Evolutionary conservation across 805 yeast genomes (phyloP).

Genomic region (Candida patagonica): DNA sequence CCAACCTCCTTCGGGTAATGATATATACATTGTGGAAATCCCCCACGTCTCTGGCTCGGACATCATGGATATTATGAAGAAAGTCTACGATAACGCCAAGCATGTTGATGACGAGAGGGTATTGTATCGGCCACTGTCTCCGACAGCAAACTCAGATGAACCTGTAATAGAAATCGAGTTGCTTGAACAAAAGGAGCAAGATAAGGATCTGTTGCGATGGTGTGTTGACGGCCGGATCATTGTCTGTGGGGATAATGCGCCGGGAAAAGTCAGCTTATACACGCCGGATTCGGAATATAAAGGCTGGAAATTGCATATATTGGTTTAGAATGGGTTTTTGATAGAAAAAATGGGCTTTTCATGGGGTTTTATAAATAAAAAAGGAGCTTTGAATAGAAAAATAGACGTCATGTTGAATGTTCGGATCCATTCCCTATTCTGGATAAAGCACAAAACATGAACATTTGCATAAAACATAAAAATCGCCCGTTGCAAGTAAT

Average conservation of each 20-base stretch:
- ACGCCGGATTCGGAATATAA: slow-evolving; percentile 16
- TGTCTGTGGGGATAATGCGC: slow-evolving; percentile 15
- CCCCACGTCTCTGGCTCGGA: slow-evolving; percentile 27
- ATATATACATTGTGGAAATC: slow-evolving; percentile 41
- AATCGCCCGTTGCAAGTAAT: too few relatives aligned
- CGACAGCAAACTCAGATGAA: not conserved
- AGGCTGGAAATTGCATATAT: slow-evolving; percentile 24
- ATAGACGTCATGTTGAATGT: too few relatives aligned
- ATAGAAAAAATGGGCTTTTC: too few relatives aligned
- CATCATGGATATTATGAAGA: slow-evolving; percentile 45
- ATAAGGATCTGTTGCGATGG: slow-evolving; percentile 37
- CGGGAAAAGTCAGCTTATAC: slow-evolving; percentile 17
- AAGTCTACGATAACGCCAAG: slow-evolving; percentile 47
- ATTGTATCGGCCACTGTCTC: slow-evolving; percentile 31
- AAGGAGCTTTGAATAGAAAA: too few relatives aligned
- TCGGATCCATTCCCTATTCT: too few relatives aligned
- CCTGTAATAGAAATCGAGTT: slow-evolving; percentile 19
- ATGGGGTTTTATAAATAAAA: too few relatives aligned
- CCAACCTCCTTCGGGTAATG: slow-evolving; percentile 30
- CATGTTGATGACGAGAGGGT: slow-evolving; percentile 46
- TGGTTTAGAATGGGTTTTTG: too few relatives aligned
- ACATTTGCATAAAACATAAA: too few relatives aligned
- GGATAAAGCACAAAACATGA: too few relatives aligned
- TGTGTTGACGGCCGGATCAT: slow-evolving; percentile 62
- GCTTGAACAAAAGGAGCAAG: slow-evolving; percentile 17